phyloP scores from a whole-genome alignment of 208 protist species.

The Porcisia hertigi region DNA sequence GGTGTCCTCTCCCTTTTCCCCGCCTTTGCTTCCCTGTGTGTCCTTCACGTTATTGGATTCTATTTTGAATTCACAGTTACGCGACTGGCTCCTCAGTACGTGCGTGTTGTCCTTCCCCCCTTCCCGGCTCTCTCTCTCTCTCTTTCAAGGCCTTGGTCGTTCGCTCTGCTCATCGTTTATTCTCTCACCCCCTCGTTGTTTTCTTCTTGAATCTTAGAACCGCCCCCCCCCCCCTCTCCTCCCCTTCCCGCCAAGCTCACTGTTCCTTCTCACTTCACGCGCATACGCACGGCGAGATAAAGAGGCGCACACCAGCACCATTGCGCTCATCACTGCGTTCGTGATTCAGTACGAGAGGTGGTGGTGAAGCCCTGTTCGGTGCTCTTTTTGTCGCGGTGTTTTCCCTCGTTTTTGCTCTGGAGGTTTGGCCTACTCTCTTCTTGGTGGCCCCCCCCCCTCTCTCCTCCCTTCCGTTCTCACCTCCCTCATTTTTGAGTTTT shows the following conservation, averaged over 20 bases:
- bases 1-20: too few species aligned
- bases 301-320: neutral
- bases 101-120: neutral
- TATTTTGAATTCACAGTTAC: neutral
- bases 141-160: neutral
- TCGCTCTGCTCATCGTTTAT: neutral
- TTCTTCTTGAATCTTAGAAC: neutral
- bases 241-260: neutral
- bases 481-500: neutral
- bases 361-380: neutral
- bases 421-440: neutral
- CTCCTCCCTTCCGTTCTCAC: neutral
- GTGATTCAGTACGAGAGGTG: neutral
- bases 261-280: neutral
- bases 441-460: neutral
- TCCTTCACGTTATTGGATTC: neutral
- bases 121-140: neutral
- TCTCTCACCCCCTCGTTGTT: neutral
- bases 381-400: neutral
- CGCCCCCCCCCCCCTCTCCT: neutral
- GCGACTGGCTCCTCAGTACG: neutral
- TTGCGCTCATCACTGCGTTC: neutral
- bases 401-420: neutral
- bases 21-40: neutral
- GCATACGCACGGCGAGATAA: neutral